These are phyloP conservation scores for Protomyces gravidus DNA, from an alignment of 1,139 yeast genomes.

Conservation along the genomic window DNA sequence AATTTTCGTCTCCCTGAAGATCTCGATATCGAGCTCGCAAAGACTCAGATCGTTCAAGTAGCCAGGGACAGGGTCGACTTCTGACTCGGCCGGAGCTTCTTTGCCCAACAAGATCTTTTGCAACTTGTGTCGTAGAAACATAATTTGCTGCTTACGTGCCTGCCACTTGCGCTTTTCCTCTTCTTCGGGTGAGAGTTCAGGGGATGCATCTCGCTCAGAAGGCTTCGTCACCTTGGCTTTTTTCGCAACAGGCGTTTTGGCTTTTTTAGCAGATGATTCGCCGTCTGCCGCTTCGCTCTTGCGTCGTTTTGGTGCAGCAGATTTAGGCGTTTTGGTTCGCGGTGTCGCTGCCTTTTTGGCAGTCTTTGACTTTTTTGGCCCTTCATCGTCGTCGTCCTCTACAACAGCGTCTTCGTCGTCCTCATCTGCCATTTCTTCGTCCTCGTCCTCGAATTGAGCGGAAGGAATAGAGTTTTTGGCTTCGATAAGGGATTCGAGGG, in stretches of 20 bases:
- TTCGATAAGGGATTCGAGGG: conserved; percentile 15
- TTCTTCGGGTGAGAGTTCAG: conserved; percentile 22
- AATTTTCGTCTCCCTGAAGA: conserved; percentile 29
- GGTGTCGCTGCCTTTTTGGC: conserved; percentile 17
- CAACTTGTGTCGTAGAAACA: conserved; percentile 28
- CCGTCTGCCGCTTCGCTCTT: conserved; percentile 11
- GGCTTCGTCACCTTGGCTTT: conserved; percentile 4
- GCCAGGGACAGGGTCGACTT: conserved; percentile 21
- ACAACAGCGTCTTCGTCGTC: conserved; percentile 19
- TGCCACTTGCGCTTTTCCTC: conserved; percentile 9
- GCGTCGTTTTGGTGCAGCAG: conserved; percentile 16
- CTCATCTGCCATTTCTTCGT: conserved; percentile 1
- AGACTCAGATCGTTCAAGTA: conserved; percentile 13
- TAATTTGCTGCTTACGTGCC: conserved; percentile 19
- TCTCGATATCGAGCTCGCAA: conserved; percentile 8
- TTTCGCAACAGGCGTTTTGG: conserved; percentile 8
- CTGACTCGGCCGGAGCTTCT: conserved; percentile 20
- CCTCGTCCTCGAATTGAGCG: conserved; percentile 7
- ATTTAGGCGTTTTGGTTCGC: conserved; percentile 18
- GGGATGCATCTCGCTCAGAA: conserved; percentile 11
- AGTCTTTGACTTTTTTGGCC: conserved; percentile 23
- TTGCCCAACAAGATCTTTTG: conserved; percentile 28
- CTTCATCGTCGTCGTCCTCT: conserved; percentile 19
- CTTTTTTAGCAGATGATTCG: conserved; percentile 3
- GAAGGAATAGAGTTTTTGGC: conserved; percentile 2